Evolutionary conservation across 1,284 basidiomycete genomes (phyloP).

Genomic region (Fomitiporia mediterranea): DNA sequence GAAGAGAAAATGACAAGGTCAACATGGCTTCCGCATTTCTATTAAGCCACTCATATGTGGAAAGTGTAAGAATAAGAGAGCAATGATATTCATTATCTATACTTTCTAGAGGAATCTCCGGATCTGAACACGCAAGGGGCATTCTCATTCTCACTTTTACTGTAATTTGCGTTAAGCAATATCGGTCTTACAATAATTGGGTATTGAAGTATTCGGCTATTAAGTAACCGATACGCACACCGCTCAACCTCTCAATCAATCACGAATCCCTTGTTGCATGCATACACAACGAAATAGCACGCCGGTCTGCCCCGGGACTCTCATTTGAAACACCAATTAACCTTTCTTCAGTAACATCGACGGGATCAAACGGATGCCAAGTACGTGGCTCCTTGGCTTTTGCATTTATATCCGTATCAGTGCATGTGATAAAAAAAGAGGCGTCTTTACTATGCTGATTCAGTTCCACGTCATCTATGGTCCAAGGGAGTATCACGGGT

Average conservation of each 20-base stretch:
- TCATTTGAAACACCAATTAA: background rate
- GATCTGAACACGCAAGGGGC: too few relatives aligned
- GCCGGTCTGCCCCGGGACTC: background rate
- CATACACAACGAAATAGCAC: too few relatives aligned
- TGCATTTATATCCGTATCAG: background rate
- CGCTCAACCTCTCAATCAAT: background rate
- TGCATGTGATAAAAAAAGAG: background rate
- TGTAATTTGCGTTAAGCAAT: too few relatives aligned
- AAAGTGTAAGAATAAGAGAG: too few relatives aligned
- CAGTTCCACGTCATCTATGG: background rate
- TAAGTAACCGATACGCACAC: background rate
- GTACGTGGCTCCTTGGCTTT: background rate
- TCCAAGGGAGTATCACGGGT: background rate
- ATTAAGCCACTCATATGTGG: too few relatives aligned
- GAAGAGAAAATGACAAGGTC: too few relatives aligned
- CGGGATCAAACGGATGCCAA: background rate
- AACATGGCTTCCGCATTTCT: too few relatives aligned
- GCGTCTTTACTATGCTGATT: background rate
- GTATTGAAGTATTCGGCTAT: too few relatives aligned
- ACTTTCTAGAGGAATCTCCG: too few relatives aligned
- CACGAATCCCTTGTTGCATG: background rate
- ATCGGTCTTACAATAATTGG: too few relatives aligned
- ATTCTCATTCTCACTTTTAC: too few relatives aligned
- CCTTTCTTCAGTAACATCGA: background rate
- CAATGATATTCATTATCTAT: too few relatives aligned